Percentiles rank a stretch among this genome's conserved stretches.
Evolutionary conservation across 2,329 filamentous ascomycete species (phyloP).

Genomic region (Arthrinium phaeospermum): DNA sequence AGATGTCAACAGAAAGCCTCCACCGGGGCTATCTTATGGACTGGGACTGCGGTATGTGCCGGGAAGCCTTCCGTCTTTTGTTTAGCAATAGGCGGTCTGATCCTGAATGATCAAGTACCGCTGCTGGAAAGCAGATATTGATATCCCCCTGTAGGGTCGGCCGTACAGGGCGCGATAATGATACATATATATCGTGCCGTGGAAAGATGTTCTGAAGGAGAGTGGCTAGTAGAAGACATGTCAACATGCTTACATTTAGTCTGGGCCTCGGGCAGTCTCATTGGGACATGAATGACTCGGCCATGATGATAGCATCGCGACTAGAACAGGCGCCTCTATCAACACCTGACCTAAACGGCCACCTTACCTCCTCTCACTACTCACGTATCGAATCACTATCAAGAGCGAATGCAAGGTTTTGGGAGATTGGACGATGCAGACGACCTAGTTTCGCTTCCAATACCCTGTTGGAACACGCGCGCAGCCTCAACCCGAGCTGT

Average conservation of each 20-base stretch:
- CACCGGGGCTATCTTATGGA: neutral
- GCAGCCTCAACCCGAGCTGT: too few species aligned
- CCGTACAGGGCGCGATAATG: neutral
- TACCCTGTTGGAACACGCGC: too few species aligned
- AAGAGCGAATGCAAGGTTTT: neutral
- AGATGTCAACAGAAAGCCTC: neutral
- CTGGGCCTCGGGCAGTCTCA: neutral
- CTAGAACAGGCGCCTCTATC: neutral
- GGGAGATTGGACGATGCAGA: neutral
- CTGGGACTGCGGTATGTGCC: neutral
- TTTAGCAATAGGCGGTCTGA: neutral
- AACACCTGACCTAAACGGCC: neutral
- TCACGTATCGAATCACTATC: neutral
- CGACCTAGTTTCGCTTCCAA: too few species aligned
- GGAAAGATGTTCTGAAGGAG: neutral
- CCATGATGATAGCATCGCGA: neutral
- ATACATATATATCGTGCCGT: too few species aligned
- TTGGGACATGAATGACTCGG: neutral
- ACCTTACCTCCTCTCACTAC: neutral
- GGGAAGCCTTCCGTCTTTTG: neutral
- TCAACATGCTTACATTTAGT: neutral
- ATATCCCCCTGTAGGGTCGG: too few species aligned
- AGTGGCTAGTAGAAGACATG: neutral
- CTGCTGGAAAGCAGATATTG: neutral
- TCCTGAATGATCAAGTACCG: neutral